These are phyloP conservation scores for Aphanoascus verrucosus DNA, from an alignment of 2,329 filamentous ascomycete genomes.

Conservation along the genomic window DNA sequence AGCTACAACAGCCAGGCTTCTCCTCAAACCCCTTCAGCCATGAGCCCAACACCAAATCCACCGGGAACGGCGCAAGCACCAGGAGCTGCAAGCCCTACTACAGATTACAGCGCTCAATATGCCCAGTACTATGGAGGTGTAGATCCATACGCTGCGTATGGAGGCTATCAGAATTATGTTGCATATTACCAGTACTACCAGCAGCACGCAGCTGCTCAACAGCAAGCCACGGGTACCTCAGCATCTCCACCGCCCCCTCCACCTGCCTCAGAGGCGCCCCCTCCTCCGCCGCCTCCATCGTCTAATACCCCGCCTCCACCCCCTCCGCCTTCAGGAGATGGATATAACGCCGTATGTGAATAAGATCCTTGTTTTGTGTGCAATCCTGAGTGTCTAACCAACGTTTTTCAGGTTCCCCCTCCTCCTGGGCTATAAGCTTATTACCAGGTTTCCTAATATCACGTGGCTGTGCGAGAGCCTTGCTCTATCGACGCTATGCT, in stretches of 20 bases:
- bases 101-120: slow-evolving; percentile 71
- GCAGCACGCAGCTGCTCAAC: slow-evolving; percentile 49
- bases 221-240: slow-evolving; percentile 39
- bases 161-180: slow-evolving; percentile 67
- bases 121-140: slow-evolving; percentile 61
- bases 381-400: slow-evolving; percentile 3
- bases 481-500: too few relatives aligned
- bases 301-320: slow-evolving; percentile 50
- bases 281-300: slow-evolving; percentile 48
- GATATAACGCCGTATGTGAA: slow-evolving; percentile 51
- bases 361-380: background rate
- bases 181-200: slow-evolving; percentile 60
- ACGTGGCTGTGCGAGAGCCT: background rate
- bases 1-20: slow-evolving; percentile 37
- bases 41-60: slow-evolving; percentile 35
- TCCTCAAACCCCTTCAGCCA: slow-evolving; percentile 34
- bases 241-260: slow-evolving; percentile 22
- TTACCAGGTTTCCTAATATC: background rate
- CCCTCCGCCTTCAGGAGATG: slow-evolving; percentile 48
- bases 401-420: slow-evolving; percentile 37
- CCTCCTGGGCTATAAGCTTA: slow-evolving; percentile 39
- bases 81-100: slow-evolving; percentile 25
- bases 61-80: slow-evolving; percentile 22
- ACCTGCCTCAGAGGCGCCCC: slow-evolving; percentile 43
- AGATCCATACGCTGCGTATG: slow-evolving; percentile 84